These are phyloP conservation scores for Epipyxis sp. DNA, from an alignment of 108 stramenopile genomes.

Conservation along the genomic window DNA sequence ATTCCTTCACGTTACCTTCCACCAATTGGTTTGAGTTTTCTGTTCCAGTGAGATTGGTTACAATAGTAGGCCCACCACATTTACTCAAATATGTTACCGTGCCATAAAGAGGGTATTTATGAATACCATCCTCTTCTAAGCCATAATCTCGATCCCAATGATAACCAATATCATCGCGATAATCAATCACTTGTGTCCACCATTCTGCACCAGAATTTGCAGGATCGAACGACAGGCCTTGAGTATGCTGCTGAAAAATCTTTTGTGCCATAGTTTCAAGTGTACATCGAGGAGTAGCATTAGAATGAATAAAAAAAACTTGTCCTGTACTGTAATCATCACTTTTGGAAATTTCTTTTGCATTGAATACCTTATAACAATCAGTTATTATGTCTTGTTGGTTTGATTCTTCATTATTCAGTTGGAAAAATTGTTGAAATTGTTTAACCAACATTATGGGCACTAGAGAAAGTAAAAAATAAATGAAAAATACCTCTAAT, in stretches of 20 bases:
- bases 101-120: constrained; percentile 58
- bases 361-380: not conserved
- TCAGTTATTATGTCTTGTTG: not conserved
- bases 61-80: constrained; percentile 74
- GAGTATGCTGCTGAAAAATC: constrained; percentile 63
- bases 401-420: too few species aligned
- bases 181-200: constrained; percentile 83
- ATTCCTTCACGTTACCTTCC: constrained; percentile 30
- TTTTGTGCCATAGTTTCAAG: constrained; percentile 68
- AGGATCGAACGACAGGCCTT: constrained; percentile 55
- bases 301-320: constrained; percentile 73
- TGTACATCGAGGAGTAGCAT: constrained; percentile 73
- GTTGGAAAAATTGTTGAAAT: too few species aligned
- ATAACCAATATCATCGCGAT: constrained; percentile 64
- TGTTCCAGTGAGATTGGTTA: constrained; percentile 52
- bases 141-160: constrained; percentile 88
- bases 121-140: constrained; percentile 71
- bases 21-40: constrained; percentile 62
- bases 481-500: too few species aligned
- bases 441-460: too few species aligned
- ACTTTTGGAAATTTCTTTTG: constrained; percentile 16
- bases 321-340: constrained; percentile 68
- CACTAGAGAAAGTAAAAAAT: too few species aligned
- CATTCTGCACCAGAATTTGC: constrained; percentile 77
- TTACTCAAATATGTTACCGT: constrained; percentile 80